Conservation (phyloP, 192 early-diverging fungal genomes). For the Rhizophlyctis rosea region DNA sequence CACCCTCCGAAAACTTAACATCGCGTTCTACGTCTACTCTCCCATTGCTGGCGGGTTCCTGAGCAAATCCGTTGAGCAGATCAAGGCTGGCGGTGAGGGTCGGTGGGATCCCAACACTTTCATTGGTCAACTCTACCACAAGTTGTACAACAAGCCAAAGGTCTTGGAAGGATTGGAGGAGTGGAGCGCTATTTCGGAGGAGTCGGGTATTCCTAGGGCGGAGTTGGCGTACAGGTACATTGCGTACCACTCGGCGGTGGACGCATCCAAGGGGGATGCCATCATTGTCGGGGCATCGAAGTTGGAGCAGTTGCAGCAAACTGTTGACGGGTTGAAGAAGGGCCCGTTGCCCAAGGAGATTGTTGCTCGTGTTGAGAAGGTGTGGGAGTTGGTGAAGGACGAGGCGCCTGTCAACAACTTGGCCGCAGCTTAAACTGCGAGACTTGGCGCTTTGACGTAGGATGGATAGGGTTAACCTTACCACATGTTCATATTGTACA, state of each 20-base stretch:
- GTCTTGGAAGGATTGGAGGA: constrained; percentile 5
- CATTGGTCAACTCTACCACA: constrained; percentile 7
- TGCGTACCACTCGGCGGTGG: constrained; percentile 10
- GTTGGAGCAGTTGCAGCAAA: constrained; percentile 6
- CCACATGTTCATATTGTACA: too few relatives aligned
- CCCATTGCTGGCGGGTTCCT: constrained; percentile 24
- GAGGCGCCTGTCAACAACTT: constrained; percentile 15
- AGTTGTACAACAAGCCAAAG: constrained; percentile 14
- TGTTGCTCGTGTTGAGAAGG: constrained; percentile 6
- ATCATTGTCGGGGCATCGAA: constrained; percentile 14
- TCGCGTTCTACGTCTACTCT: constrained; percentile 23
- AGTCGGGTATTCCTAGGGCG: constrained; percentile 10
- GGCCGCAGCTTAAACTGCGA: too few relatives aligned
- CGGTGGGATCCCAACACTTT: constrained; percentile 14
- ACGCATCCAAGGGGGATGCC: constrained; percentile 2
- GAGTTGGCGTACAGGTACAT: constrained; percentile 24
- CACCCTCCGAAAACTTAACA: constrained; percentile 16
- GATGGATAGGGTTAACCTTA: too few relatives aligned
- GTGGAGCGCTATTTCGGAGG: constrained; percentile 8
- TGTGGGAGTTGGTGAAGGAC: constrained; percentile 9
- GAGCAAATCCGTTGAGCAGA: constrained; percentile 12
- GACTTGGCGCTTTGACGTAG: too few relatives aligned
- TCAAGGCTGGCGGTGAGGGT: constrained; percentile 2
- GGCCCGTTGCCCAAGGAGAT: constrained; percentile 6
- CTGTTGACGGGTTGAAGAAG: constrained; percentile 11